Conservation (phyloP, 176 grass and related monocot species). For the Elaeis guineensis region DNA sequence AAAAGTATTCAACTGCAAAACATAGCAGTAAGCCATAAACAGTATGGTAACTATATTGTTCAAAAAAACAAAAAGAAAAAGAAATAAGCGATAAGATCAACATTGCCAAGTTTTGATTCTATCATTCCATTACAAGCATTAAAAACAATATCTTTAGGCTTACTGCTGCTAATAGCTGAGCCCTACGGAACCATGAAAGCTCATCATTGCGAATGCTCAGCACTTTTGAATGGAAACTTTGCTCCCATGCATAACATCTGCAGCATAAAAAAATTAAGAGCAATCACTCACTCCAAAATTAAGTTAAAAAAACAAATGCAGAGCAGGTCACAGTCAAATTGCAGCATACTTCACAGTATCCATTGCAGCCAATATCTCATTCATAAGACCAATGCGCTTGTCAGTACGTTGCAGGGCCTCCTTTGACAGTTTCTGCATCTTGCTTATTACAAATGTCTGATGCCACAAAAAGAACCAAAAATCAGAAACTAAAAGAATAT, state of each 20-base stretch:
- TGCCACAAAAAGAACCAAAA: slow-evolving; percentile 13
- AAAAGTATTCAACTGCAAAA: slow-evolving; percentile 92
- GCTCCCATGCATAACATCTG: slow-evolving; percentile 98
- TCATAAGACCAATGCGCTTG: slow-evolving; percentile 96
- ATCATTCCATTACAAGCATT: neutral
- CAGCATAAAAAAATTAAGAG: slow-evolving; percentile 5
- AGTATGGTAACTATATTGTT: too few relatives aligned
- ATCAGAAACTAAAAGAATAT: too few relatives aligned
- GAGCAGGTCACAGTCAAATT: slow-evolving; percentile 4
- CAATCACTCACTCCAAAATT: slow-evolving; percentile 2
- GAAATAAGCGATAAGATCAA: slow-evolving; percentile 4
- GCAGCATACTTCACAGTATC: slow-evolving; percentile 95
- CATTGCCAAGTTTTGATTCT: slow-evolving; percentile 3
- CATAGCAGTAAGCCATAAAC: slow-evolving; percentile 21
- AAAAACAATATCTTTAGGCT: neutral
- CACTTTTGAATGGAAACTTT: slow-evolving; percentile 96
- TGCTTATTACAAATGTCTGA: slow-evolving; percentile 83
- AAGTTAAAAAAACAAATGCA: neutral
- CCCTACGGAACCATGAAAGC: slow-evolving; percentile 85
- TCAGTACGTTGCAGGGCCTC: slow-evolving; percentile 96
- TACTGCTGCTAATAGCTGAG: slow-evolving; percentile 90
- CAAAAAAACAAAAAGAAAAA: neutral
- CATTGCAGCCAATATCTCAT: slow-evolving; percentile 99
- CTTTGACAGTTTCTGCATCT: slow-evolving; percentile 94
- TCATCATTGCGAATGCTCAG: slow-evolving; percentile 90